Percentiles rank a stretch among this genome's conserved stretches.
phyloP scores from a whole-genome alignment of 768 basidiomycete species.

The Obba rivulosa region DNA sequence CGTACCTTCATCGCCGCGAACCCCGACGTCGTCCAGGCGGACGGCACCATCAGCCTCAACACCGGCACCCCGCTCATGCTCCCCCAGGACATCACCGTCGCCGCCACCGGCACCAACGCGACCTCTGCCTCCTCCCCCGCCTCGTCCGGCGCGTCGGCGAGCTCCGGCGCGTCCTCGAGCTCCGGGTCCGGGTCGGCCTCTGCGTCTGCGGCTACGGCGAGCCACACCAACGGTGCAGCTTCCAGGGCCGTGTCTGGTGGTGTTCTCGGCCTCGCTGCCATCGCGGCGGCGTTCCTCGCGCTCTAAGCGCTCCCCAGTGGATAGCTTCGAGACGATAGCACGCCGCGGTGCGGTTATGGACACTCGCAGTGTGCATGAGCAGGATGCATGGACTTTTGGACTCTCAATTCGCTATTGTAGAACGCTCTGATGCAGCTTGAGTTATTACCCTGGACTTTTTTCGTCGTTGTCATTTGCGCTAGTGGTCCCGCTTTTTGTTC shows the following conservation, averaged over 20 bases:
- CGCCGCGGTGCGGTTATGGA: neutral
- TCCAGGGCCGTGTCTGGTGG: slow-evolving; percentile 43
- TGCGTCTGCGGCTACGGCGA: slow-evolving; percentile 14
- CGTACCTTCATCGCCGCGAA: slow-evolving; percentile 41
- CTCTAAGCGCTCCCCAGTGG: slow-evolving; percentile 14
- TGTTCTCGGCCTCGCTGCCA: slow-evolving; percentile 44
- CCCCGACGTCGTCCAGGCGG: slow-evolving; percentile 43
- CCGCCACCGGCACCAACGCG: slow-evolving; percentile 33
- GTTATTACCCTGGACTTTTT: slow-evolving; percentile 6
- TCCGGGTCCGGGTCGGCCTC: slow-evolving; percentile 2
- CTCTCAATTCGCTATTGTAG: slow-evolving; percentile 15
- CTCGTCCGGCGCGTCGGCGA: slow-evolving; percentile 17
- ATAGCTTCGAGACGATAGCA: no score
- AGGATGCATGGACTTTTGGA: slow-evolving; percentile 11
- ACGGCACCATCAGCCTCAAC: slow-evolving; percentile 49
- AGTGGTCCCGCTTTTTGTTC: slow-evolving; percentile 6
- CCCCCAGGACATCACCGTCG: slow-evolving; percentile 50
- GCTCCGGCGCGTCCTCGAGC: slow-evolving; percentile 11
- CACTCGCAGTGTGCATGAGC: slow-evolving; percentile 6
- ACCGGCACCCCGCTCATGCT: slow-evolving; percentile 48
- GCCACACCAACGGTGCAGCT: slow-evolving; percentile 37
- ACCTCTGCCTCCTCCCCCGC: slow-evolving; percentile 17
- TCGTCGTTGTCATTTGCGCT: slow-evolving; percentile 9
- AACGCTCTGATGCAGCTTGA: slow-evolving; percentile 3
- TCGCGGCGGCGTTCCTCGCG: slow-evolving; percentile 37